These are phyloP conservation scores for Trebouxia gelatinosa DNA, from an alignment of 163 green algal species.

Conservation along the genomic window DNA sequence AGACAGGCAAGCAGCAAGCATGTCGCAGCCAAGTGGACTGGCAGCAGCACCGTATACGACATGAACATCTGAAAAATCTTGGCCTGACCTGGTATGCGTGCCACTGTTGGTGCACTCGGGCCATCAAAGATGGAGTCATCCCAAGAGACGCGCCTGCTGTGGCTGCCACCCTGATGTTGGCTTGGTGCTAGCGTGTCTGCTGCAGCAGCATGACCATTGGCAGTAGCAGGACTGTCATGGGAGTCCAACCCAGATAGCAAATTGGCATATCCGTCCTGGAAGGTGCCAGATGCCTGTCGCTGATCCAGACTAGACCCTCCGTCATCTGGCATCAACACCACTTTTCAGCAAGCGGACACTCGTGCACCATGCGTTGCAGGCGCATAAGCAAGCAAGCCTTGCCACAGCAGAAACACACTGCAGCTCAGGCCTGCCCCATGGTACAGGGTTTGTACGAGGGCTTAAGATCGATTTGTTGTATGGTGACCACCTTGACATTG, in stretches of 20 bases:
- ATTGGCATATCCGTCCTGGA: background rate
- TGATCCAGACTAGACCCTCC: background rate
- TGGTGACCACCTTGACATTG: no score
- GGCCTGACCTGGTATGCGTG: background rate
- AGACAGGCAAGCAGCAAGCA: background rate
- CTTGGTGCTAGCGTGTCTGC: background rate
- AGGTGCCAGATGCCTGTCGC: background rate
- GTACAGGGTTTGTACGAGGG: no score
- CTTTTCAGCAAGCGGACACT: no score
- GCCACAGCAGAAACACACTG: no score
- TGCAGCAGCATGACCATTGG: background rate
- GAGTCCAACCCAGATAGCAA: background rate
- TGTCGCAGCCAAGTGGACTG: background rate
- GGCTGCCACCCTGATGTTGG: background rate
- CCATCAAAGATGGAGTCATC: background rate
- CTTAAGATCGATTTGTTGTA: no score
- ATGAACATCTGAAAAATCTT: background rate
- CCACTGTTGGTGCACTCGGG: background rate
- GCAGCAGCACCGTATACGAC: no score
- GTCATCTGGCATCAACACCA: background rate
- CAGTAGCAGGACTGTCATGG: no score
- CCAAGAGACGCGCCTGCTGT: conserved; percentile 11
- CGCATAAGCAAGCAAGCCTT: no score
- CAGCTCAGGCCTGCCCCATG: no score
- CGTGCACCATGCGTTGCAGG: no score